Evolutionary conservation across 352 stramenopile species (phyloP).

Genomic region (Aphanomyces astaci): DNA sequence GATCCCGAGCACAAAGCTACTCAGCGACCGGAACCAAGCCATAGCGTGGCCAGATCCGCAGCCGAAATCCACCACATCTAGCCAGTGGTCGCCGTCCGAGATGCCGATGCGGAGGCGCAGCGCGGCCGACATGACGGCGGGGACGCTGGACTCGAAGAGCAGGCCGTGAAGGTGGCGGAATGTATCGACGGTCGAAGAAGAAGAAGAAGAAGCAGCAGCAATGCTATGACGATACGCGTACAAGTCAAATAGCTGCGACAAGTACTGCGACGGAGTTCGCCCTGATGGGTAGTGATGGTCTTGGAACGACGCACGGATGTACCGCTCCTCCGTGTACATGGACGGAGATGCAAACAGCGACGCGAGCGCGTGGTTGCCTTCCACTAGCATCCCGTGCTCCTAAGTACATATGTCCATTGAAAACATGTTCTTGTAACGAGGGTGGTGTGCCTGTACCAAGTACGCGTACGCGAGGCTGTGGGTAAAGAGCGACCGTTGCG

Average conservation of each 20-base stretch:
- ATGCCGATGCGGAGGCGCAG: not conserved
- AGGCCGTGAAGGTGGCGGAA: conserved; percentile 12
- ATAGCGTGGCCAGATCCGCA: not conserved
- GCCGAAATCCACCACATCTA: conserved; percentile 11
- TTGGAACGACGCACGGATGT: conserved; percentile 11
- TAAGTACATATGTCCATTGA: no score
- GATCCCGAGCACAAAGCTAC: conserved; percentile 9
- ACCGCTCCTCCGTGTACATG: conserved; percentile 19
- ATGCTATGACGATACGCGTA: conserved; percentile 3
- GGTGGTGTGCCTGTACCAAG: not conserved
- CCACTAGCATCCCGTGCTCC: not conserved
- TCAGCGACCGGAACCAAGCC: not conserved
- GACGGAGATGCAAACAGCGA: not conserved
- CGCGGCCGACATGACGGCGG: not conserved
- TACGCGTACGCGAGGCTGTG: conserved; percentile 12
- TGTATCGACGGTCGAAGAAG: no score
- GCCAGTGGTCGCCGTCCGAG: conserved; percentile 3
- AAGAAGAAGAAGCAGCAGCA: no score
- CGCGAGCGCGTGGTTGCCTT: conserved; percentile 1
- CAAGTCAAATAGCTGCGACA: conserved; percentile 3
- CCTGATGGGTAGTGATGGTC: conserved; percentile 12
- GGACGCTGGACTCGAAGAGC: not conserved
- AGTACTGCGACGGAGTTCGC: conserved; percentile 11
- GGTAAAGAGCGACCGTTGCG: not conserved
- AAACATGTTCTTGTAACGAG: not conserved